These are phyloP conservation scores for Vinca major DNA, from an alignment of 305 asterid genomes.

Conservation along the genomic window DNA sequence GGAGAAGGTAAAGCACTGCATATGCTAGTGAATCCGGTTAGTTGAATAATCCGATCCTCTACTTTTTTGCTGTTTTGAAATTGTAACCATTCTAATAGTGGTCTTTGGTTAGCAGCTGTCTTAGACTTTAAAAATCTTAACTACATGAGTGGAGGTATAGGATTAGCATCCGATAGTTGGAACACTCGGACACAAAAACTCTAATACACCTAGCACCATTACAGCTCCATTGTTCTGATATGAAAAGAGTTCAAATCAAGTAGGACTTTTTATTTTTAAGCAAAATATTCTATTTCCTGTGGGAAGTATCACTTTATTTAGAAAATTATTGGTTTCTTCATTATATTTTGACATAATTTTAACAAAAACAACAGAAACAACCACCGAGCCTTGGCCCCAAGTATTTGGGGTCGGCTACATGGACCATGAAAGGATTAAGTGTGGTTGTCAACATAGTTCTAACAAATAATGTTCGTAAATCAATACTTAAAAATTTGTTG, in stretches of 20 bases:
- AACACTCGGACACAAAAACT: background rate
- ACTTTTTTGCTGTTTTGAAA: background rate
- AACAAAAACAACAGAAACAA: too few species aligned
- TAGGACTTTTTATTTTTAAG: too few species aligned
- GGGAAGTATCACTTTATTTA: too few species aligned
- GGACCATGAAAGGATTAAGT: too few species aligned
- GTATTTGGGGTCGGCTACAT: too few species aligned
- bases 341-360: too few species aligned
- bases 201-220: background rate
- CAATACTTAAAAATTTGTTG: too few species aligned
- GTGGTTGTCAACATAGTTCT: too few species aligned
- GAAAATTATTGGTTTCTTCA: too few species aligned
- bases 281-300: too few species aligned
- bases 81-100: background rate
- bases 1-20: background rate
- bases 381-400: too few species aligned
- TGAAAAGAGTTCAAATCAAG: background rate
- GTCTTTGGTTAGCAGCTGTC: background rate
- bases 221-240: background rate
- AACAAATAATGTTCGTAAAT: too few species aligned
- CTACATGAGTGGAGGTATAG: background rate
- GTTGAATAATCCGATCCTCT: background rate
- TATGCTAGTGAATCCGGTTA: background rate
- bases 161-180: background rate
- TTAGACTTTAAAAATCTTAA: background rate